Base-by-base conservation (phyloP, 129 eudicot genomes). In the Daucus carota region DNA sequence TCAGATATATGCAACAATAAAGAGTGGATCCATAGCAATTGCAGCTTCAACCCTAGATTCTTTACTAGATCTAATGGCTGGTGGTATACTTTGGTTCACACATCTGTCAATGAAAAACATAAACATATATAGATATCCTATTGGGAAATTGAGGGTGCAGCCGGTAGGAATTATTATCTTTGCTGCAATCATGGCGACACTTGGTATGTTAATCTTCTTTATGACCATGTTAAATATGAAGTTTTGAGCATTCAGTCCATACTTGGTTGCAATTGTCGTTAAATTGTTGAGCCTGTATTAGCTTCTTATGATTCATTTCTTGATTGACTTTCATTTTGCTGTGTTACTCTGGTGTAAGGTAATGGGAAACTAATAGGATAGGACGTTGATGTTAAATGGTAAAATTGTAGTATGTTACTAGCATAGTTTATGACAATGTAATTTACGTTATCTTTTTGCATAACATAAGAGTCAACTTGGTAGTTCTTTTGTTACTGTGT, bases 151-250 rank as follows among this genome's bases (percentile, higher is more conserved):
- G 78, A 82, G 98, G 70, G 97, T 90, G 42, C 98, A 93, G 73
- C 98, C 98, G 24, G 98, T 93, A 15, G 97, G 98, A 44, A 93
- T 93, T 76, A 86, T 93, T 28, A 77, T 93, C 77, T 93, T 93
- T 80, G 96, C 98, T 70, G 98, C 98, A 75, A 80, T 93, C 12
- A 93, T 93, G 98, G 98, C 98, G 60, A 93, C 98, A 82, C 92
- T 93, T 31, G 98, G 98, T 90, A 85, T 66, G 90, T 86, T 16
- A 26, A 33, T 36, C 44, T 75, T 36, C 31, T 34, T 50, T 13
- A 2, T 3, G 45, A 34, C 43, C 29, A 22, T 28, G n/a, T 20
- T 40, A 54, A 33, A 36, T 38, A n/a, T 22, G 52, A 31, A 15
- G 24, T 34, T 33, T 17, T 4, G 26, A 9, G 15, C 4, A 8